Evolutionary conservation across 345 rosid genomes (phyloP).

Genomic region (Leavenworthia alabamica): DNA sequence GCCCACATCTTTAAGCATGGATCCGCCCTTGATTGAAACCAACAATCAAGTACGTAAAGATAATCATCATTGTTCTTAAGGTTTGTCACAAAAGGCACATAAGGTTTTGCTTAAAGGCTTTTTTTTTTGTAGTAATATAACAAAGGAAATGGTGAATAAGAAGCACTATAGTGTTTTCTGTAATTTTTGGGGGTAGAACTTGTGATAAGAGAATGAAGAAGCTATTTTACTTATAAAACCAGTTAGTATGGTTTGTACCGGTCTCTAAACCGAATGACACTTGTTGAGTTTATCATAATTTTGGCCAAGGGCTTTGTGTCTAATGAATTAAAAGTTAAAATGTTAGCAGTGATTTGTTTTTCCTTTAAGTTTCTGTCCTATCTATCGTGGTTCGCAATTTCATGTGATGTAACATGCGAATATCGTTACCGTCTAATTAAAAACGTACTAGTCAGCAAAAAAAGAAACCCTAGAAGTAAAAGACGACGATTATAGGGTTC

Average conservation of each 20-base stretch:
- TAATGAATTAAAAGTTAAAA: neutral
- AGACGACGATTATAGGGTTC: conserved; percentile 24
- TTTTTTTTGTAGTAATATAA: neutral
- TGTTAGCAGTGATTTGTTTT: neutral
- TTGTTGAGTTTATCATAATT: neutral
- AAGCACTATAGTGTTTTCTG: neutral
- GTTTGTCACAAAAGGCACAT: neutral
- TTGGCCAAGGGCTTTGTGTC: neutral
- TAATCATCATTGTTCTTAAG: neutral
- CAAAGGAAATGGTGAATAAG: neutral
- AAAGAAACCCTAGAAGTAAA: conserved; percentile 14
- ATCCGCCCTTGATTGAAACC: too few species aligned
- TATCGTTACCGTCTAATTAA: neutral
- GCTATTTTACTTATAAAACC: neutral
- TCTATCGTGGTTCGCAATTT: conserved; percentile 14
- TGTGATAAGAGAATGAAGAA: neutral
- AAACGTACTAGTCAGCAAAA: too few species aligned
- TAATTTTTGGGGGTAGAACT: neutral
- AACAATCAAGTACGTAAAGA: neutral
- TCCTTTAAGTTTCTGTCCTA: neutral
- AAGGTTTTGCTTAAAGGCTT: neutral
- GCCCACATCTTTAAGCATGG: too few species aligned
- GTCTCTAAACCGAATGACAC: neutral
- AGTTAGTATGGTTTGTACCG: neutral
- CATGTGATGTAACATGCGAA: conserved; percentile 22